Evolutionary conservation across 768 basidiomycete genomes (phyloP), one percentile per base, ranked within the genome.

Genomic region (Austroboletus eburneus): DNA sequence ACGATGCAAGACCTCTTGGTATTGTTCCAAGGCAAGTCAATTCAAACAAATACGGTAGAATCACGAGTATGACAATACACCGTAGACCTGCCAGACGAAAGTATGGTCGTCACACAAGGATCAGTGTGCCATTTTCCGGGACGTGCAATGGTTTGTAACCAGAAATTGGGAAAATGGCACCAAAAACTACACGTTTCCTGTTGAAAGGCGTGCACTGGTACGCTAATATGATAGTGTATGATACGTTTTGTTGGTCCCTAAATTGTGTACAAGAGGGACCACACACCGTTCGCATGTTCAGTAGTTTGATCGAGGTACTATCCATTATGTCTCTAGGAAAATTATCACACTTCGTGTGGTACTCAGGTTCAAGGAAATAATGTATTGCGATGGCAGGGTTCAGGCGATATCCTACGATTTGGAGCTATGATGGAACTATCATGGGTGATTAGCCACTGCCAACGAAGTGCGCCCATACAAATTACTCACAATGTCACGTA

Each of bases 401-500:
- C 40, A 27, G 27, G 27, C 27, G 12, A 27, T 27, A 12, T 56
- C 55, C 62, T 56, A 57, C 50, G 57, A 43, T 35, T 54, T 64
- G 0, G 65, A 20, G 32, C 56, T 53, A 52, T 66, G 65, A 45
- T 66, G 65, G 39, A 66, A 66, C 64, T 66, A 8, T 27, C 38
- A 27, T 4, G 20, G 12, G 42, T 27, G 22, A 37, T 59, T 17
- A 64, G 39, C 37, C 10, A 38, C 22, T 25, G 10, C 16, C 8
- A 4, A 43, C 23, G 18, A 18, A 37, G 13, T 27, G 27, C 27
- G 12, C 21, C 3, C 3, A 20, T 35, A 18, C 8, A 32, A 23
- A 13, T 4, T 70, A 27, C 83, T 46, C 57, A 91, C 90, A 24
- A 92, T 91, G 62, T 92, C 90, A 36, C 85, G 80, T 42, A 95